Percentiles rank a stretch among this genome's conserved stretches.
Conservation (phyloP, 441 rosid genomes). For the Jatropha podagrica region DNA sequence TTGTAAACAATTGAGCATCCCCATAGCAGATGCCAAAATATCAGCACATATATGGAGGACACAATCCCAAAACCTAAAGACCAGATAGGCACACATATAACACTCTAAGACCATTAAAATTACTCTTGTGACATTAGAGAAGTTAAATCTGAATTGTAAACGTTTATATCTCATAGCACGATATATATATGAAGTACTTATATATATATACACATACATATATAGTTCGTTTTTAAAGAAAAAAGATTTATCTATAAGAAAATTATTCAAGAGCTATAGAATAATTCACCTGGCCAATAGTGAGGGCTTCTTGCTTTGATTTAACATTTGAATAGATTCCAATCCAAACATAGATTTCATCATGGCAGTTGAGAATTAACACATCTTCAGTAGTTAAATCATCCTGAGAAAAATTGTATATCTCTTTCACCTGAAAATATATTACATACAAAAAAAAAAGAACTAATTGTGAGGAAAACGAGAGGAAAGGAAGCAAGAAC, state of each 20-base stretch:
- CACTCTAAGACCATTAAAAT: conserved; percentile 3
- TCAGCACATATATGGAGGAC: background rate
- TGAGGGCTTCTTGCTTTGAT: conserved; percentile 59
- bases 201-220: no score
- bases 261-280: conserved; percentile 17
- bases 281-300: conserved; percentile 63
- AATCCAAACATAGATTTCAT: conserved; percentile 80
- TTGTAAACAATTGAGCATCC: background rate
- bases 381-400: conserved; percentile 95
- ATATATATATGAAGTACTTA: background rate
- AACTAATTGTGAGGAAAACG: background rate
- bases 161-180: background rate
- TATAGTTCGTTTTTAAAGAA: no score
- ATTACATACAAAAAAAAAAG: background rate
- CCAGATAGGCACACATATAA: background rate
- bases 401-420: conserved; percentile 85
- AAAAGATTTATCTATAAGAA: background rate
- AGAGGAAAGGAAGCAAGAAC: background rate
- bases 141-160: background rate
- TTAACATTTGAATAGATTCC: conserved; percentile 64
- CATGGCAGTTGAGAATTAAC: conserved; percentile 60
- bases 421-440: conserved; percentile 70
- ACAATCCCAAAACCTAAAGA: background rate
- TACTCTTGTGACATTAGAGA: background rate
- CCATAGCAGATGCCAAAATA: background rate